Base-by-base conservation (phyloP, 2,329 filamentous ascomycete genomes). In the Calonectria leucothoes region DNA sequence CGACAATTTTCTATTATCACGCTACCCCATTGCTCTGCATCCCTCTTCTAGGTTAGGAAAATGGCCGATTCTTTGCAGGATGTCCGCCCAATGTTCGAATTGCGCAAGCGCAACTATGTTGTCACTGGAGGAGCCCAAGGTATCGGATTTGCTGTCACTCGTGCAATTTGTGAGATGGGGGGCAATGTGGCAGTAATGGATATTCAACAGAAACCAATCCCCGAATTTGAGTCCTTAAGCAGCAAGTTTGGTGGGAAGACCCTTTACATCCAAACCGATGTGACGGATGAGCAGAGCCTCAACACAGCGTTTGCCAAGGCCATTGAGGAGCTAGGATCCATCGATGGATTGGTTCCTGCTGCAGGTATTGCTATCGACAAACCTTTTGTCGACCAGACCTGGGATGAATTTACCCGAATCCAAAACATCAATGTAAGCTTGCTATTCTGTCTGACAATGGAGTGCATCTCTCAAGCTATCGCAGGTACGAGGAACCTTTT, bases 311-410 rank as follows among this genome's bases (percentile, higher is more conserved):
- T 84, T 48, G 74, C 75, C 0, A 76, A 75, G 42, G 70, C 77
- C 0, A 12, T 83, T 4, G 52, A 74, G 14, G 76, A 74, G n/a
- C 76, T 84, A 27, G 76, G 74, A 0, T 71, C 80, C 0, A 78
- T 84, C 6, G 79, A 84, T 37, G 83, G 83, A 0, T 75, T 78
- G 35, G 82, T 84, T 0, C 82, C 83, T 7, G 80, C 82, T 11
- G 84, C 84, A 1, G 86, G 85, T 2, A 84, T 87, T 51, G 84
- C 83, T 8, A 82, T 86, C 33, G 85, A 87, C 71, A 87, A 86
- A 75, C 85, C 86, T 0, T 87, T 87, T 68, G 63, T 86, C 2
- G 85, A 87, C 0, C 85, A 87, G 64, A 85, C 84, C 0, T 86
- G 85, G 84, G 83, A 84, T 2, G 85, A 87, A 61, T 84, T 84